A percentile compares a stretch with the other conserved stretches of the same genome.
phyloP scores from a whole-genome alignment of 148 eudicot species.

The Rheum nobile region DNA sequence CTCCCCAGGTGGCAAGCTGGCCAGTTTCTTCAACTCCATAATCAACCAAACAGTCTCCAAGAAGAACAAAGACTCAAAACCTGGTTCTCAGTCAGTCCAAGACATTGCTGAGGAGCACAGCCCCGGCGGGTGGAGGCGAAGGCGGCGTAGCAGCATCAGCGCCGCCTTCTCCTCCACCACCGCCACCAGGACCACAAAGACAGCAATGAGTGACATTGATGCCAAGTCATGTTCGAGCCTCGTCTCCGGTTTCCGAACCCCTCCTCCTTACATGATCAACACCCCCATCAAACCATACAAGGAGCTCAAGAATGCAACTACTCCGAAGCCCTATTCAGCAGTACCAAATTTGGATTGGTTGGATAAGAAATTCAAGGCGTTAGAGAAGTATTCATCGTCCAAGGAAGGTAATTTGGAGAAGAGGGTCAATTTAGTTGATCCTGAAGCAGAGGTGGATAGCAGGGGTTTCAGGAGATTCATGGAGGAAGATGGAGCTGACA shows the following conservation, averaged over 20 bases:
- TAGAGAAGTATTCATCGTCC: constrained; percentile 13
- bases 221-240: constrained; percentile 34
- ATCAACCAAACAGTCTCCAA: constrained; percentile 46
- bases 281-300: constrained; percentile 43
- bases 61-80: constrained; percentile 38
- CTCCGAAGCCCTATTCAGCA: neutral
- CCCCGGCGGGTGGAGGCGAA: constrained; percentile 26
- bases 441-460: constrained; percentile 15
- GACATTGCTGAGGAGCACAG: constrained; percentile 38
- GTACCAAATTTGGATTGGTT: constrained; percentile 10
- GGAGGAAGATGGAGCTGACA: constrained; percentile 32
- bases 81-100: constrained; percentile 27
- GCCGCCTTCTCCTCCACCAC: constrained; percentile 40
- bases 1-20: constrained; percentile 83
- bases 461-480: neutral
- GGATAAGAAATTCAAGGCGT: constrained; percentile 26
- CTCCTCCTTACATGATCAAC: constrained; percentile 39
- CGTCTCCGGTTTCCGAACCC: constrained; percentile 56
- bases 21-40: constrained; percentile 65
- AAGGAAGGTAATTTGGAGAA: constrained; percentile 17
- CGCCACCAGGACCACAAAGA: neutral
- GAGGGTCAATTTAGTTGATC: constrained; percentile 10
- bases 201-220: constrained; percentile 10
- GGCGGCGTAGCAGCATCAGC: constrained; percentile 64
- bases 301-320: constrained; percentile 14